Percentiles rank a stretch among this genome's conserved stretches.
Conservation (phyloP, 495 filamentous ascomycete species). For the Platismatia glauca region DNA sequence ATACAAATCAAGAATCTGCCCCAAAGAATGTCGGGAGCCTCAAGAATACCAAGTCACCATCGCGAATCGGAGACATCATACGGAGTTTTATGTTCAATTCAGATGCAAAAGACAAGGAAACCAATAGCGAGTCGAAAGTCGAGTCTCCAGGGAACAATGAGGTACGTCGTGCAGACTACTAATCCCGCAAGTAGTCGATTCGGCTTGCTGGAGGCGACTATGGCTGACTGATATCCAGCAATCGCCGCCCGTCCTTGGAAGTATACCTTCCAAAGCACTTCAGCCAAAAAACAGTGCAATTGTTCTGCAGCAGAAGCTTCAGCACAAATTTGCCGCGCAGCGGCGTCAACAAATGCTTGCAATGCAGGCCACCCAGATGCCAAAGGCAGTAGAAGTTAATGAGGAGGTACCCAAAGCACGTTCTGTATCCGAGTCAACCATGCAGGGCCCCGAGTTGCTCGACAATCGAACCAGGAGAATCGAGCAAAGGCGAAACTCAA, state of each 20-base stretch:
- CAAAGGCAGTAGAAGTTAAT: not conserved
- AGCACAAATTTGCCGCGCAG: slow-evolving; percentile 11
- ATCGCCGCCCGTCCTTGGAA: not conserved
- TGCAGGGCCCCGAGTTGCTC: not conserved
- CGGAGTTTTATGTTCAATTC: not conserved
- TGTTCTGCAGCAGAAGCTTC: slow-evolving; percentile 10
- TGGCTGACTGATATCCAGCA: slow-evolving; percentile 5
- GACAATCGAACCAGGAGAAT: not conserved
- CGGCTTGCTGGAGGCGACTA: not conserved
- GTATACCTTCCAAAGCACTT: not conserved
- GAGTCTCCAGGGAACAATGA: not conserved
- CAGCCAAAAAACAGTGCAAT: not conserved
- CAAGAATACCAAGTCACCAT: not conserved
- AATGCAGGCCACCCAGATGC: not conserved
- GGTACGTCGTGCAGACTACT: not conserved
- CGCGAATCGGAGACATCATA: slow-evolving; percentile 6
- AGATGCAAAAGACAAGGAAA: not conserved
- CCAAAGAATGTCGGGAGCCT: not conserved
- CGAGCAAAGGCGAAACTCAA: not conserved
- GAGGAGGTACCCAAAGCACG: not conserved
- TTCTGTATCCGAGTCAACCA: not conserved
- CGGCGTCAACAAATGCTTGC: slow-evolving; percentile 11
- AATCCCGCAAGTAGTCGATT: not conserved
- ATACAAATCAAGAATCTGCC: not conserved
- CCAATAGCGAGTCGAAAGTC: not conserved